A percentile compares a stretch with the other conserved stretches of the same genome.
Evolutionary conservation across 345 rosid species (phyloP).

Genomic region (Psidium guajava): DNA sequence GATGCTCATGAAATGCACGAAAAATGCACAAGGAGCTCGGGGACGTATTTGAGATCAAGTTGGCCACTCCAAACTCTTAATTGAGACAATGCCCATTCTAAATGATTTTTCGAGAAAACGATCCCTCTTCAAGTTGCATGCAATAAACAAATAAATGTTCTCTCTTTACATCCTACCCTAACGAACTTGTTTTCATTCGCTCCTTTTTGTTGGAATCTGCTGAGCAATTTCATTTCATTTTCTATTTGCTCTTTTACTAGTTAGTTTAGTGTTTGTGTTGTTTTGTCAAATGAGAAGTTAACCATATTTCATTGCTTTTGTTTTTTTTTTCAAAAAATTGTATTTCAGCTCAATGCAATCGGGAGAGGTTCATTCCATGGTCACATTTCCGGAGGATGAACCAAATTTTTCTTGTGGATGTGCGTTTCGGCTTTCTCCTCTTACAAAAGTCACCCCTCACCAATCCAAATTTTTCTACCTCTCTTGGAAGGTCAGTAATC

Average conservation of each 20-base stretch:
- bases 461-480: too few species aligned
- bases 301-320: background rate
- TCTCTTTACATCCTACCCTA: background rate
- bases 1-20: too few species aligned
- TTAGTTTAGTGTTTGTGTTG: background rate
- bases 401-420: background rate
- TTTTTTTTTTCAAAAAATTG: background rate
- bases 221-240: background rate
- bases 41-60: background rate
- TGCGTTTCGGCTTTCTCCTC: too few species aligned
- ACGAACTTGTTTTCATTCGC: background rate
- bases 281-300: background rate
- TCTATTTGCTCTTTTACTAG: background rate
- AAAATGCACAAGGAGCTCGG: background rate
- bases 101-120: too few species aligned
- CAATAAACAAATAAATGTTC: background rate
- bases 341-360: slow-evolving; percentile 23
- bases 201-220: background rate
- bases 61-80: background rate
- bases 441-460: too few species aligned
- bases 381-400: slow-evolving; percentile 10
- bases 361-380: slow-evolving; percentile 15
- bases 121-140: background rate
- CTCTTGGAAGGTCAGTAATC: too few species aligned
- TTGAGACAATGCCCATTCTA: too few species aligned